Percentiles rank a stretch among this genome's conserved stretches.
phyloP scores from a whole-genome alignment of 345 rosid species.

The Turritis glabra region DNA sequence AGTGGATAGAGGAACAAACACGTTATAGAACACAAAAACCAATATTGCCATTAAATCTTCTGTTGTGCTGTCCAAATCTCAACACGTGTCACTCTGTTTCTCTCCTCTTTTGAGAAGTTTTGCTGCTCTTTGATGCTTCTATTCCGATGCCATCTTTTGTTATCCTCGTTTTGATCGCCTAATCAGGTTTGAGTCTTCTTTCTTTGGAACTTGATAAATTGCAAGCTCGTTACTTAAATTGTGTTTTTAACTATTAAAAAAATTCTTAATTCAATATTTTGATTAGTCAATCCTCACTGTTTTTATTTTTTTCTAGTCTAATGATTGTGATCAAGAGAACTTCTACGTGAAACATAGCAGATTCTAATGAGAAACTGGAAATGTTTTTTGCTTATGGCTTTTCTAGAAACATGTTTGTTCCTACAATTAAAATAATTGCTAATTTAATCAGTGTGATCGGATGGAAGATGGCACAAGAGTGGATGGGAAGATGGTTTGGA shows the following conservation, averaged over 20 bases:
- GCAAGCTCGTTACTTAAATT: background rate
- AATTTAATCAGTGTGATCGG: background rate
- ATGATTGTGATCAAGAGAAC: too few relatives aligned
- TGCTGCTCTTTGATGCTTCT: background rate
- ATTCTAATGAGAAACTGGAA: too few relatives aligned
- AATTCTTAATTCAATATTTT: background rate
- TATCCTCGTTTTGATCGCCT: conserved; percentile 1
- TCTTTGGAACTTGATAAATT: background rate
- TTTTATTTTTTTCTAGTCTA: too few relatives aligned
- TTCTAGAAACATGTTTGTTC: background rate
- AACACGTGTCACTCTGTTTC: conserved; percentile 11
- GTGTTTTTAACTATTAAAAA: background rate
- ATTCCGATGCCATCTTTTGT: background rate
- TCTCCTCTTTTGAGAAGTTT: background rate
- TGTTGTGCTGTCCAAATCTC: conserved; percentile 11
- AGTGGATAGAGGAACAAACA: conserved; percentile 12
- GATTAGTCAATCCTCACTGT: background rate
- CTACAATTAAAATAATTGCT: background rate
- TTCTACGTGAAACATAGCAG: too few relatives aligned
- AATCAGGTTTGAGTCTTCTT: conserved; percentile 19
- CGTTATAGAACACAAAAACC: background rate
- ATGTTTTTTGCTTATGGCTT: too few relatives aligned
- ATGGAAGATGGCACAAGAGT: background rate
- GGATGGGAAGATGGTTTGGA: conserved; percentile 47
- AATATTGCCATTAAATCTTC: background rate